These are phyloP conservation scores for Cucurbita ficifolia DNA, from an alignment of 306 rosid genomes.

Conservation along the genomic window DNA sequence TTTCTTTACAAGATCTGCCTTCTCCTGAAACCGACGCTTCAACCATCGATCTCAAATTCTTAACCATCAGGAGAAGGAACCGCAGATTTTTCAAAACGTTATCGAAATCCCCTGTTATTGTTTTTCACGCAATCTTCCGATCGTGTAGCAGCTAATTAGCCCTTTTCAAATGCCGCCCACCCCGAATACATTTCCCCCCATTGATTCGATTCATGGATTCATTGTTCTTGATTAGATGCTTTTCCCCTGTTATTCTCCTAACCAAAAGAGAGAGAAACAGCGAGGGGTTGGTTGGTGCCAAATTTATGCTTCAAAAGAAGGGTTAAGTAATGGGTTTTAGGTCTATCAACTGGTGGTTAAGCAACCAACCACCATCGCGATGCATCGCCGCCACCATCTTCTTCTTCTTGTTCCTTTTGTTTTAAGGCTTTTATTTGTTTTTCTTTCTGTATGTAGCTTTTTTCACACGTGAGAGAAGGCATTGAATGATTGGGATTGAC, in stretches of 20 bases:
- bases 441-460: no score
- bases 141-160: not conserved
- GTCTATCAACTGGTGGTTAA: conserved; percentile 12
- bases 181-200: not conserved
- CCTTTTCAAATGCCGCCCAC: not conserved
- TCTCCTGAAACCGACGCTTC: not conserved
- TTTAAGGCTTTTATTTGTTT: no score
- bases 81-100: not conserved
- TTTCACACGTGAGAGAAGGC: conserved; percentile 14
- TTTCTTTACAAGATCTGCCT: not conserved
- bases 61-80: not conserved
- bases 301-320: conserved; percentile 34
- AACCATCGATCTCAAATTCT: not conserved
- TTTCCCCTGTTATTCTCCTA: not conserved
- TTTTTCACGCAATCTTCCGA: not conserved
- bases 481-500: conserved; percentile 32
- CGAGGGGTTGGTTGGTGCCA: not conserved
- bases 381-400: no score
- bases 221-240: not conserved
- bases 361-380: conserved; percentile 7
- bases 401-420: no score
- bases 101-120: not conserved
- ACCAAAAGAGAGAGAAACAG: conserved; percentile 9
- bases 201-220: not conserved
- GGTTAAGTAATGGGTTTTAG: conserved; percentile 40